Evolutionary conservation across 169 alveolate species (phyloP).

Genomic region (Eimeria brunetti): DNA sequence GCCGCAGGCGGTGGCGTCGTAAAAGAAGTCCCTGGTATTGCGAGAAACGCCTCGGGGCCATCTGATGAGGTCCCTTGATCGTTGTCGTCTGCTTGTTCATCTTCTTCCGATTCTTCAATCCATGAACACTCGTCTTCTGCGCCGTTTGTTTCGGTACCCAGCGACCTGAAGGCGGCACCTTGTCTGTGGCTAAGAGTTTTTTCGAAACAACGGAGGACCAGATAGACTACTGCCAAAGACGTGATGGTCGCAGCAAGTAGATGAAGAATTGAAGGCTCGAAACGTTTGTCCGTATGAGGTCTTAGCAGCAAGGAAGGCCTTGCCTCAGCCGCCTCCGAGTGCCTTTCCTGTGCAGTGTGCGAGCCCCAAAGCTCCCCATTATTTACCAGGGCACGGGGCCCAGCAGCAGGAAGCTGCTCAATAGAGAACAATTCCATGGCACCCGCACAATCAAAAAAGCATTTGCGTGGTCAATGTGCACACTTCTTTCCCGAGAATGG

Average conservation of each 20-base stretch:
- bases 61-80: background rate
- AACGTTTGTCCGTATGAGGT: background rate
- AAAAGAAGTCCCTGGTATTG: background rate
- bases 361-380: background rate
- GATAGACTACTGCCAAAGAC: background rate
- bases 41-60: background rate
- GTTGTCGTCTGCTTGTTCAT: background rate
- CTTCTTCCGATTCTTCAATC: background rate
- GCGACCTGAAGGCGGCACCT: background rate
- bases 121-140: constrained; percentile 3
- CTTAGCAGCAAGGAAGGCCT: background rate
- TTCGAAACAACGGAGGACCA: background rate
- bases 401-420: background rate
- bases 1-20: background rate
- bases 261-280: background rate
- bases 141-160: background rate
- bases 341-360: background rate
- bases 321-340: background rate
- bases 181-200: background rate
- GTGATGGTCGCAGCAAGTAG: background rate
- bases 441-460: background rate
- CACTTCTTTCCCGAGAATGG: background rate
- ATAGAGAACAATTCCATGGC: background rate
- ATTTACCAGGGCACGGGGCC: background rate
- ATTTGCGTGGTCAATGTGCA: background rate